A percentile compares a stretch with the other conserved stretches of the same genome.
Conservation (phyloP, 345 rosid species). For the Adansonia digitata region DNA sequence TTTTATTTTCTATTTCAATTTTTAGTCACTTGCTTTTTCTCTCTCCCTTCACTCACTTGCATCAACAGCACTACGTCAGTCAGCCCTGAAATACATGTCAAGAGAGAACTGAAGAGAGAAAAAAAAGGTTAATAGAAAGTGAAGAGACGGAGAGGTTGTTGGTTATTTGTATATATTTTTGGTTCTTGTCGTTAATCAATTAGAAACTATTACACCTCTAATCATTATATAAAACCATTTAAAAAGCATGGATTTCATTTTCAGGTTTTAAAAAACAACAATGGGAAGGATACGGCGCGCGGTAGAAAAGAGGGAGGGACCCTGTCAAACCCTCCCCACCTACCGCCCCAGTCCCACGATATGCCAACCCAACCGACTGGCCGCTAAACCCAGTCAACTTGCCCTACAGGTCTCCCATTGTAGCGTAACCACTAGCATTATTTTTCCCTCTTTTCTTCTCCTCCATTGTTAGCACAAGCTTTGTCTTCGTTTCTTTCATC, state of each 20-base stretch:
- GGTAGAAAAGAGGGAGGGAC: too few relatives aligned
- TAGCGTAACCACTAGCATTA: constrained; percentile 9
- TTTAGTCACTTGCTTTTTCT: neutral
- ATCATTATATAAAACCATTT: neutral
- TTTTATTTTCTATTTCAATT: neutral
- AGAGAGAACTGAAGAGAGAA: constrained; percentile 3
- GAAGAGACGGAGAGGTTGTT: too few relatives aligned
- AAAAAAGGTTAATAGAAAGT: too few relatives aligned
- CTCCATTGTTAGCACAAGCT: constrained; percentile 8
- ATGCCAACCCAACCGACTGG: neutral
- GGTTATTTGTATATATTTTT: too few relatives aligned
- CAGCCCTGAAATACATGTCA: neutral
- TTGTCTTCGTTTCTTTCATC: constrained; percentile 18
- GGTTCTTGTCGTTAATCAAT: too few relatives aligned
- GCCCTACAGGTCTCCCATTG: constrained; percentile 3
- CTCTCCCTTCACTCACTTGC: constrained; percentile 14
- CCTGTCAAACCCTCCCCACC: neutral
- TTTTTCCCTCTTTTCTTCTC: constrained; percentile 3
- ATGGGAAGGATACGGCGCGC: too few relatives aligned
- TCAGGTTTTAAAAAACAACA: too few relatives aligned
- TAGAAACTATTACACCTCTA: too few relatives aligned
- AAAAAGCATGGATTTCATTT: neutral
- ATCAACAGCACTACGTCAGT: constrained; percentile 11
- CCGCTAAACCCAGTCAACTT: neutral
- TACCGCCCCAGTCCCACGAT: neutral